phyloP scores from a whole-genome alignment of 768 basidiomycete genomes.

The Pleurotus giganteus region DNA sequence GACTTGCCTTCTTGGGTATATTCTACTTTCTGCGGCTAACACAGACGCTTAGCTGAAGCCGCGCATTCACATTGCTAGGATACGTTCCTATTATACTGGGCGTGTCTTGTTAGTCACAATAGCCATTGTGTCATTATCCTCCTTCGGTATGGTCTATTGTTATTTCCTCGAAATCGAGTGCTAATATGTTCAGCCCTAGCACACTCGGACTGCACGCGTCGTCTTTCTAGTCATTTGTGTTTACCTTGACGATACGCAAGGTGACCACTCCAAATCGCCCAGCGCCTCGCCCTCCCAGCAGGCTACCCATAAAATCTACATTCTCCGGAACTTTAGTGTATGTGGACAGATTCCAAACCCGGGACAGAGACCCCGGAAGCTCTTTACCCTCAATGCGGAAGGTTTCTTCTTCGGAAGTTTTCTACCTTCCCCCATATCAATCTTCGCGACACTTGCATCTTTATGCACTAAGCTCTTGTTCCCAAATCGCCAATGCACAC shows the following conservation, averaged over 20 bases:
- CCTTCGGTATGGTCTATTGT: too few relatives aligned
- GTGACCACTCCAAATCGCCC: background rate
- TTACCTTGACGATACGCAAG: background rate
- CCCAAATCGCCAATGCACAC: background rate
- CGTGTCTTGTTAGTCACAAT: too few relatives aligned
- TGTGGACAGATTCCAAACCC: background rate
- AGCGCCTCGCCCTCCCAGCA: background rate
- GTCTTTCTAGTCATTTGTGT: background rate
- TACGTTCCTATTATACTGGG: background rate
- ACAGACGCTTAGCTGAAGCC: background rate
- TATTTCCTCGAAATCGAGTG: too few relatives aligned
- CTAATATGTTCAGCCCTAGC: background rate
- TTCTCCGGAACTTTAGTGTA: background rate
- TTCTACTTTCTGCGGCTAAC: too few relatives aligned
- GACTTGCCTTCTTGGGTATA: background rate
- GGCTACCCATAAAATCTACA: background rate
- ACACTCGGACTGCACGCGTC: background rate
- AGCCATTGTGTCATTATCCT: too few relatives aligned
- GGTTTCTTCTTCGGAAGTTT: too few relatives aligned
- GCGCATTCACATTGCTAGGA: background rate
- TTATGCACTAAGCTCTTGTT: background rate
- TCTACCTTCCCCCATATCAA: background rate
- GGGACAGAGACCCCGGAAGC: background rate
- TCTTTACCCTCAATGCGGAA: background rate
- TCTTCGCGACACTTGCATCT: too few relatives aligned